Conservation (phyloP, 2,329 filamentous ascomycete species). For the Aspergillus hiratsukae region DNA sequence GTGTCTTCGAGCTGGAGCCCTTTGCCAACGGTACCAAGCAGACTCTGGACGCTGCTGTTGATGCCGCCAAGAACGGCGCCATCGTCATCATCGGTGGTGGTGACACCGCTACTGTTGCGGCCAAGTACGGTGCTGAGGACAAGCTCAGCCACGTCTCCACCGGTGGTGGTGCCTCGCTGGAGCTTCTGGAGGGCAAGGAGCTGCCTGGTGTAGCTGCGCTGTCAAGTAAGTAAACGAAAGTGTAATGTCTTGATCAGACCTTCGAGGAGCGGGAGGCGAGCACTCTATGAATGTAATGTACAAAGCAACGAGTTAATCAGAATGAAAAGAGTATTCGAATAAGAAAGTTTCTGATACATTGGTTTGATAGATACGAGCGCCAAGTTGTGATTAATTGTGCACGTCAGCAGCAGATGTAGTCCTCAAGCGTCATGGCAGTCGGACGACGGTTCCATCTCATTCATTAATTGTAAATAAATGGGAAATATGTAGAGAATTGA, state of each 20-base stretch:
- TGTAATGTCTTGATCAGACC: constrained; percentile 3
- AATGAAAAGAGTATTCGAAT: constrained; percentile 15
- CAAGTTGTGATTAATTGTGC: constrained; percentile 20
- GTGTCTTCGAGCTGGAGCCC: constrained; percentile 95
- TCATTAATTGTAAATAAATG: not conserved
- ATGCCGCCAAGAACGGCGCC: constrained; percentile 74
- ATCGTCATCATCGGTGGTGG: constrained; percentile 98
- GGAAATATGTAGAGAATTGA: not conserved
- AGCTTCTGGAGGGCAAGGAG: constrained; percentile 97
- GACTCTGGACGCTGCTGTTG: constrained; percentile 83
- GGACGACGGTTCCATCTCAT: not conserved
- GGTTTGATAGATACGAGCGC: constrained; percentile 23
- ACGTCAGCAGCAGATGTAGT: not conserved
- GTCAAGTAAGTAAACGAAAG: constrained; percentile 61
- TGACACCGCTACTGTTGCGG: constrained; percentile 95
- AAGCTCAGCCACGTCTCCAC: constrained; percentile 98
- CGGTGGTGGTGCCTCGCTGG: constrained; percentile 89
- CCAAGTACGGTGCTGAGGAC: constrained; percentile 93
- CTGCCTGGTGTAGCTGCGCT: constrained; percentile 89
- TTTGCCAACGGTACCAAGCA: constrained; percentile 91
- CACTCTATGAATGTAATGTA: constrained; percentile 32
- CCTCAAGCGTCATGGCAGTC: not conserved
- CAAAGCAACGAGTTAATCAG: constrained; percentile 25
- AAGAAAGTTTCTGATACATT: constrained; percentile 19
- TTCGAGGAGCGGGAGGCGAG: not conserved